Percentiles rank a stretch among this genome's conserved stretches.
Evolutionary conservation across 2,329 filamentous ascomycete species (phyloP).

Genomic region (Coniochaeta ligniaria): DNA sequence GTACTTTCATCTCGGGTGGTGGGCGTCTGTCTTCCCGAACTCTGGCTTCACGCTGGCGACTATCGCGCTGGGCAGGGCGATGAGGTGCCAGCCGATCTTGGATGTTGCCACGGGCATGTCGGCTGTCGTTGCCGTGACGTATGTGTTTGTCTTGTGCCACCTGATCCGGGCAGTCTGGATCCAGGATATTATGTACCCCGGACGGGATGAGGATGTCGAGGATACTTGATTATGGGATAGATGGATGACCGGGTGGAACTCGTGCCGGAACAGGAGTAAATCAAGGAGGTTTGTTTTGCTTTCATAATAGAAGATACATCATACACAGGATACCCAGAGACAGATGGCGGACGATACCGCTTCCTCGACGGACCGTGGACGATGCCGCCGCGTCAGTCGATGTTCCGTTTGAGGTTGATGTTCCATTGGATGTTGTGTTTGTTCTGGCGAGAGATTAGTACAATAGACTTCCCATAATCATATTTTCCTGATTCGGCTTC

Average conservation of each 20-base stretch:
- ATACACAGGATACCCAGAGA: background rate
- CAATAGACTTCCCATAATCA: background rate
- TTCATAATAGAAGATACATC: background rate
- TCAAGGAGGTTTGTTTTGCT: background rate
- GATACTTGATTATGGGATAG: constrained; percentile 25
- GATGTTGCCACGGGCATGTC: constrained; percentile 45
- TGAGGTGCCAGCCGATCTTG: constrained; percentile 34
- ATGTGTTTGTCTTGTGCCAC: constrained; percentile 34
- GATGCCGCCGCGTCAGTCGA: background rate
- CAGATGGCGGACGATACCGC: background rate
- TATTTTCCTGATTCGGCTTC: background rate
- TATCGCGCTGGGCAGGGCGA: constrained; percentile 42
- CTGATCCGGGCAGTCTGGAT: constrained; percentile 38
- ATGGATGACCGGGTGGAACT: background rate
- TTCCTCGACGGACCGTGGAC: background rate
- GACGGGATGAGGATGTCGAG: constrained; percentile 45
- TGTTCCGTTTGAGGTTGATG: background rate
- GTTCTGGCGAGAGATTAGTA: background rate
- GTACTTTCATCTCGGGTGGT: constrained; percentile 55
- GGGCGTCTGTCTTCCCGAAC: constrained; percentile 57
- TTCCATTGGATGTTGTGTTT: background rate
- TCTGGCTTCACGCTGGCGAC: constrained; percentile 52
- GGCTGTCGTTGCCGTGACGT: constrained; percentile 31
- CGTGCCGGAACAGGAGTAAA: background rate
- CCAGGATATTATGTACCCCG: constrained; percentile 50